Conservation (phyloP, 2,329 filamentous ascomycete species). For the Diaporthe batatas region DNA sequence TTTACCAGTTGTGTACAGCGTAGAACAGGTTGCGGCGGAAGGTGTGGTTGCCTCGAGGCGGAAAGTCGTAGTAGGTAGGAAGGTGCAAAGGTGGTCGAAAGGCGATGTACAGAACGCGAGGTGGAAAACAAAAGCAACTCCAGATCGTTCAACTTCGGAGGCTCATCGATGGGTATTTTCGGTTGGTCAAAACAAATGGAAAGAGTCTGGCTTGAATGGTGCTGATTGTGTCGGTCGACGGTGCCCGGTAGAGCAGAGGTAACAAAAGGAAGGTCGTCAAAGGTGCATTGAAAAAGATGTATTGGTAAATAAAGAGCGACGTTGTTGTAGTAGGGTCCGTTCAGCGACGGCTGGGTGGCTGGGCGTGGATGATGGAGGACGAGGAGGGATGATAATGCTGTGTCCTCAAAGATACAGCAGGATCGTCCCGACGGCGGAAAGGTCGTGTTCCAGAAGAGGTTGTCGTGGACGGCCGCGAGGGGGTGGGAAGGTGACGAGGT, state of each 20-base stretch:
- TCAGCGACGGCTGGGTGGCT: conserved; percentile 4
- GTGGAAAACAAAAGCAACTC: conserved; percentile 51
- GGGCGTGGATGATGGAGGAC: conserved; percentile 1
- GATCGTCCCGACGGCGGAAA: conserved; percentile 33
- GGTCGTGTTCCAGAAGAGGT: conserved; percentile 18
- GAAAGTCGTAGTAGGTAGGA: conserved; percentile 33
- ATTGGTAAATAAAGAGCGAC: conserved; percentile 41
- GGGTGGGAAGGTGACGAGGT: conserved; percentile 32
- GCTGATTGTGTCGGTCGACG: conserved; percentile 48
- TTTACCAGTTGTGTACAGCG: conserved; percentile 40
- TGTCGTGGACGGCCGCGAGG: conserved; percentile 13
- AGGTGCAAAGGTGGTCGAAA: conserved; percentile 37
- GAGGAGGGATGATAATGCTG: conserved; percentile 36
- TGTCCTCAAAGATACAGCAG: conserved; percentile 35
- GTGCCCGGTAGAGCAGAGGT: conserved; percentile 49
- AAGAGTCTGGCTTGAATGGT: conserved; percentile 45
- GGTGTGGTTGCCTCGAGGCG: conserved; percentile 9
- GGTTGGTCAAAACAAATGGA: conserved; percentile 54
- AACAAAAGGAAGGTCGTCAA: conserved; percentile 51
- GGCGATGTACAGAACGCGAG: conserved; percentile 41
- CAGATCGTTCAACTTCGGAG: conserved; percentile 60
- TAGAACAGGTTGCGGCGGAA: conserved; percentile 27
- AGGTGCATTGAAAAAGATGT: conserved; percentile 41
- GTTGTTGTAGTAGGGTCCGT: conserved; percentile 19
- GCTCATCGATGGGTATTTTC: conserved; percentile 59